Base-by-base conservation (phyloP, 2,329 filamentous ascomycete genomes). In the Hirsutella thompsonii region DNA sequence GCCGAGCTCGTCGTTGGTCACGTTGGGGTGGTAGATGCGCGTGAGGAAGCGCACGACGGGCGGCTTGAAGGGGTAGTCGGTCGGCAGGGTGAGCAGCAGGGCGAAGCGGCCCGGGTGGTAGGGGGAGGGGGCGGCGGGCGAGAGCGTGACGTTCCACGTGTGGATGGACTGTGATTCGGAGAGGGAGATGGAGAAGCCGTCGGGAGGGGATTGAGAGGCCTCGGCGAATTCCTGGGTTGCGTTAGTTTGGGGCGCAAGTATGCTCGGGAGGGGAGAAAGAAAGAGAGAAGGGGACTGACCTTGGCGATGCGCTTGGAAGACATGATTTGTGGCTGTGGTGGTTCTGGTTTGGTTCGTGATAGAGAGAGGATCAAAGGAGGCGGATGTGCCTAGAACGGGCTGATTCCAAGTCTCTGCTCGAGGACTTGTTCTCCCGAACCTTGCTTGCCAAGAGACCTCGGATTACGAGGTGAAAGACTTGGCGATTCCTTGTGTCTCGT, bases 11-110 rank as follows among this genome's bases (percentile, higher is more conserved):
- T 94, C 88, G 71, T 94, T 92, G 56, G 82, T 87, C 44, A 95
- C 76, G 65, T 95, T 95, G 36, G 89, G 88, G 67, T 95, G 89
- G 74, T 94, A 95, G 69, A 94, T 84, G 64, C 89, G 90, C 39
- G 88, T 94, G 49, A 70, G 67, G 72, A 94, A 94, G 56, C 73
- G 78, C 51, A 94, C 72, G 45, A 73, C 68, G 14, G 88, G 88
- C 19, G 87, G 79, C 64, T 92, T 92, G 78, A 94, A 94, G 29
- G 88, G 88, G 68, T 94, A 94, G 55, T 87, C 81, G 51, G 69
- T 64, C 13, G 88, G 87, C 10, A 95, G 77, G 33, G 63, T 70
- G 50, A 94, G 69, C 46, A 79, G 64, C 46, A 95, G 65, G 49
- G 76, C 75, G 73, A 87, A 95, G 49, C 66, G 67, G 55, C 88